Evolutionary conservation across 768 basidiomycete genomes (phyloP), one percentile per base, ranked within the genome.

Genomic region (Suillus hirtellus): DNA sequence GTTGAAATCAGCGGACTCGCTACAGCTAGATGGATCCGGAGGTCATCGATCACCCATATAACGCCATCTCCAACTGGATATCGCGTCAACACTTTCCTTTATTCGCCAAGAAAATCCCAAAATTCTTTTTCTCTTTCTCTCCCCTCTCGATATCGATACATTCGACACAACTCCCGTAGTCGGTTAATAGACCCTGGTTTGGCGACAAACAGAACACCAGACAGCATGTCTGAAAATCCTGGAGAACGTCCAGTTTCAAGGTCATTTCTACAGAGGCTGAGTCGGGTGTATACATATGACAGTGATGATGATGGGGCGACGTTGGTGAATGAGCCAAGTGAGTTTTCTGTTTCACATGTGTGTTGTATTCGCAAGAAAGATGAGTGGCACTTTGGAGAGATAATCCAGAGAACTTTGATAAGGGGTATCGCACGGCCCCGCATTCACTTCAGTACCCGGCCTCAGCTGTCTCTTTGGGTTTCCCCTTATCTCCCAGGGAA

Each of bases 211-310:
- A 38, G 54, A 24, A 24, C 21, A 4, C 21, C 37, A 38, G 35
- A 54, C 19, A 9, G 21, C 37, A 24, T 56, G 54, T 55, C 64
- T 14, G 27, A 27, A 42, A 21, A 31, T 12, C 37, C 64, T 27
- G 31, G 31, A 50, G 42, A 38, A 21, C 15, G 38, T 21, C 50
- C 54, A 12, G 44, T 27, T 24, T 58, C 63, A 15, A 52, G 63
- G 37, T 58, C 66, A 21, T 59, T 34, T 31, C 50, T 4, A 9
- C 15, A 35, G 5, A 67, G 47, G 62, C 50, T 67, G n/a, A 56
- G 55, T 47, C 49, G 31, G 43, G 60, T 47, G 37, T 24, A 62
- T 24, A 34, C 53, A 35, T 21, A 43, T n/a, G 61, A 62, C 61
- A 46, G 27, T 15, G 54, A 42, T 7, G 40, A 49, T 31, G 43